These are phyloP conservation scores for Lipomyces starkeyi DNA, from an alignment of 805 yeast species.

Conservation along the genomic window DNA sequence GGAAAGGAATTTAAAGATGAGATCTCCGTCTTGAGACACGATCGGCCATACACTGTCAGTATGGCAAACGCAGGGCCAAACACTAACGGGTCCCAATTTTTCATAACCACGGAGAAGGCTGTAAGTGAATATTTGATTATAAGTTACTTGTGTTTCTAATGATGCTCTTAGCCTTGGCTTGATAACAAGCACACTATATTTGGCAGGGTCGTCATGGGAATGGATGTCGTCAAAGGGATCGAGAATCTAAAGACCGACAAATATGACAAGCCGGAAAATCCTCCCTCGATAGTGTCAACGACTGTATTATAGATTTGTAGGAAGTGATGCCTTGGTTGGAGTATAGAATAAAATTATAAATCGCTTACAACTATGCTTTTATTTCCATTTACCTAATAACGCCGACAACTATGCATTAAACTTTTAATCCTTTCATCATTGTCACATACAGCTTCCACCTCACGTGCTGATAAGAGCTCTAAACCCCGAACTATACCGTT, in stretches of 20 bases:
- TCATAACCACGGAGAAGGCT: slow-evolving; percentile 62
- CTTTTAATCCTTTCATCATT: neutral
- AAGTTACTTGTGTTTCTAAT: slow-evolving; percentile 29
- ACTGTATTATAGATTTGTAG: slow-evolving; percentile 18
- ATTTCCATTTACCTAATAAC: neutral
- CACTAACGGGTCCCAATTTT: slow-evolving; percentile 66
- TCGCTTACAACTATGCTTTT: neutral
- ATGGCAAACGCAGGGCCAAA: slow-evolving; percentile 68
- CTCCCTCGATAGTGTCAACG: slow-evolving; percentile 40
- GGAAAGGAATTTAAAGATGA: slow-evolving; percentile 55
- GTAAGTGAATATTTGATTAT: slow-evolving; percentile 15
- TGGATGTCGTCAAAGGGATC: slow-evolving; percentile 56
- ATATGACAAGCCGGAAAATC: slow-evolving; percentile 54
- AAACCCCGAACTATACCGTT: slow-evolving; percentile 28
- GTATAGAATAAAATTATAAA: neutral
- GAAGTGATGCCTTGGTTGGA: neutral
- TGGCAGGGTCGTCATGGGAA: slow-evolving; percentile 58
- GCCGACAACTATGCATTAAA: neutral
- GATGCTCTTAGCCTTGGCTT: slow-evolving; percentile 55
- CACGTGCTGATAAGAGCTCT: slow-evolving; percentile 18
- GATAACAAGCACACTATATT: slow-evolving; percentile 65
- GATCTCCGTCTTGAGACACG: slow-evolving; percentile 53
- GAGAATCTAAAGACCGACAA: slow-evolving; percentile 55
- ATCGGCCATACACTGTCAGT: slow-evolving; percentile 60
- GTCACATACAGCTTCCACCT: neutral